Percentiles rank a stretch among this genome's conserved stretches.
These are phyloP conservation scores for Blastobotrys parvus DNA, from an alignment of 805 yeast species.

Conservation along the genomic window DNA sequence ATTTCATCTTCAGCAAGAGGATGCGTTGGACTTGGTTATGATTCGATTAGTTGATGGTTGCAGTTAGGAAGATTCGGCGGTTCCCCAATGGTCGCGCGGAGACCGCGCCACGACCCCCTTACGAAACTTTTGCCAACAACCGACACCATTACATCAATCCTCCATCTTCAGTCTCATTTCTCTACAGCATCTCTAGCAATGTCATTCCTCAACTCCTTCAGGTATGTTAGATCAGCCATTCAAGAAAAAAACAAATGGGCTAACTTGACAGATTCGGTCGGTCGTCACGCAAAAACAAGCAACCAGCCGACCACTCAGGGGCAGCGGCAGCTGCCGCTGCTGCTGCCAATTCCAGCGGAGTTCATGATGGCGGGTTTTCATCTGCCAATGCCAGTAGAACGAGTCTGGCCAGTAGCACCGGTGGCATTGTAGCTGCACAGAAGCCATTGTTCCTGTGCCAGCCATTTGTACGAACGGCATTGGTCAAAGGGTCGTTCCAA, in stretches of 20 bases:
- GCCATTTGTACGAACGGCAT: slow-evolving; percentile 87
- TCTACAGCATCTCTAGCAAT: slow-evolving; percentile 8
- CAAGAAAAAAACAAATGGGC: too few species aligned
- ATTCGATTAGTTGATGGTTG: too few species aligned
- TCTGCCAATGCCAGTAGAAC: slow-evolving; percentile 11
- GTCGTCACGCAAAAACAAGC: slow-evolving; percentile 40
- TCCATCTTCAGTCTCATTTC: not conserved
- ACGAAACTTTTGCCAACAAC: not conserved
- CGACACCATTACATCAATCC: not conserved
- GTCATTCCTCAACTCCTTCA: slow-evolving; percentile 28
- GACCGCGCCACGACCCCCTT: not conserved
- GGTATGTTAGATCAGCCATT: slow-evolving; percentile 20
- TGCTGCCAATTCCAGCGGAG: not conserved
- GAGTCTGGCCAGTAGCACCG: slow-evolving; percentile 13
- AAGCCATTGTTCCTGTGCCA: slow-evolving; percentile 74
- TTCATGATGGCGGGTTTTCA: not conserved
- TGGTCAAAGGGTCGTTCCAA: slow-evolving; percentile 93
- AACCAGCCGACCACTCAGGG: not conserved
- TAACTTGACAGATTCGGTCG: too few species aligned
- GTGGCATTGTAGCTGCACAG: too few species aligned
- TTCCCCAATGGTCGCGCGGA: too few species aligned
- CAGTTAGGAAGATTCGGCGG: too few species aligned
- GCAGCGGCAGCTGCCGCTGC: slow-evolving; percentile 5
- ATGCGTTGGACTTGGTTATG: too few species aligned
- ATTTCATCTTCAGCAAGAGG: too few species aligned